A percentile compares a stretch with the other conserved stretches of the same genome.
Evolutionary conservation across 805 yeast species (phyloP).

Genomic region (Wickerhamiella slavikovae): DNA sequence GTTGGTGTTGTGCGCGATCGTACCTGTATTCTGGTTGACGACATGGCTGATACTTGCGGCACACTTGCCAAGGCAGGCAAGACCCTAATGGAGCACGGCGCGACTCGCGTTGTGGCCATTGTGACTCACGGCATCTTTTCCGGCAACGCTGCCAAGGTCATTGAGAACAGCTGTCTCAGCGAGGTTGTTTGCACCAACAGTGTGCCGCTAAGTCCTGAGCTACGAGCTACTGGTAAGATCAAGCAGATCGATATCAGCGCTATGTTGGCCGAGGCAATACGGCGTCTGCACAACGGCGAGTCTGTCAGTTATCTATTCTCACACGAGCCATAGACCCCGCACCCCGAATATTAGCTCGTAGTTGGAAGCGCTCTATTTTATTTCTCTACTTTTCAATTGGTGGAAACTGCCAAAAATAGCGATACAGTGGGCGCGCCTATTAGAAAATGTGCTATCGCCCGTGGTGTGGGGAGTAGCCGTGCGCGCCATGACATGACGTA

Average conservation of each 20-base stretch:
- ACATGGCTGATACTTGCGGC: conserved; percentile 98
- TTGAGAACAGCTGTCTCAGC: conserved; percentile 46
- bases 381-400: too few relatives aligned
- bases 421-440: too few relatives aligned
- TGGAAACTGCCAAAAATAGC: too few relatives aligned
- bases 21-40: conserved; percentile 78
- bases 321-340: too few relatives aligned
- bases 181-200: conserved; percentile 84
- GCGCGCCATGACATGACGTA: too few relatives aligned
- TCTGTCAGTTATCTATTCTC: conserved; percentile 68
- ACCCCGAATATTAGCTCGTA: too few relatives aligned
- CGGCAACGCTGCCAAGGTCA: conserved; percentile 62
- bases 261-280: conserved; percentile 78
- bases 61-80: conserved; percentile 92
- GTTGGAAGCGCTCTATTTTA: too few relatives aligned
- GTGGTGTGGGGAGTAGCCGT: too few relatives aligned
- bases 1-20: conserved; percentile 87
- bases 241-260: conserved; percentile 71
- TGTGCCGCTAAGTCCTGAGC: conserved; percentile 60
- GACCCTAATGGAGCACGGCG: conserved; percentile 58
- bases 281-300: conserved; percentile 94
- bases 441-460: too few relatives aligned
- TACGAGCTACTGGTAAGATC: conserved; percentile 39
- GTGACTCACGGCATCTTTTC: conserved; percentile 93
- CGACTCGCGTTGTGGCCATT: conserved; percentile 73